Evolutionary conservation across 148 eudicot genomes (phyloP), one percentile per base, ranked within the genome.

Genomic region (Polygonum maritimum): DNA sequence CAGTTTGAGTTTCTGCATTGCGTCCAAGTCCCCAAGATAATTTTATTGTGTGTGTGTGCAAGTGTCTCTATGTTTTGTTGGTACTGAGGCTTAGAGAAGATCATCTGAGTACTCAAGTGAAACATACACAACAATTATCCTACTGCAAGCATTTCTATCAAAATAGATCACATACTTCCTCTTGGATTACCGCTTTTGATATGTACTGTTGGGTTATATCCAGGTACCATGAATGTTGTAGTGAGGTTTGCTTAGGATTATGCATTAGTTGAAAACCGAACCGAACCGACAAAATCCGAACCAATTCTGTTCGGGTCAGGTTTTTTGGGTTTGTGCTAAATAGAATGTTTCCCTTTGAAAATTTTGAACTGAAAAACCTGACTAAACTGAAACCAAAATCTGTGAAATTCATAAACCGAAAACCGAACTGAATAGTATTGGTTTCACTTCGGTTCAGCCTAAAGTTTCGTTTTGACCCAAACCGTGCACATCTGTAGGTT

Each of bases 1-100:
- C 11, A 19, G 35, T 57, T 4, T 19, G 63, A 26, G 31, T 26
- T 26, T 26, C 63, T 57, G 9, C 10, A 57, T 57, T 57, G 35
- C 35, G 22, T 19, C 63, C 63, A 26, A 26, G 31, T 26, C 31
- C 31, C 31, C 31, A 57, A 21, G 31, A 19, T 57, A n/a, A 21
- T 57, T 22, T 22, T 22, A 49, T 47, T 54, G 65, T 74, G 77
- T 54, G 65, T 74, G 77, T 74, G 74, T 21, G 63, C 58, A 72
- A 54, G 74, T 74, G 40, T 14, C 39, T 21, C n/a, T 26, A 38
- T 79, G 62, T 36, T 74, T 69, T 39, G 10, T 39, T 22, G 69
- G 18, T 55, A n/a, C 41, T 47, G 48, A 55, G 48, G 57, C 58
- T 19, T 55, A 55, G 62, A 55, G n/a, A 55, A 51, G 16, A 51